Evolutionary conservation across 768 basidiomycete genomes (phyloP).

Genomic region (Tricholoma sp.): DNA sequence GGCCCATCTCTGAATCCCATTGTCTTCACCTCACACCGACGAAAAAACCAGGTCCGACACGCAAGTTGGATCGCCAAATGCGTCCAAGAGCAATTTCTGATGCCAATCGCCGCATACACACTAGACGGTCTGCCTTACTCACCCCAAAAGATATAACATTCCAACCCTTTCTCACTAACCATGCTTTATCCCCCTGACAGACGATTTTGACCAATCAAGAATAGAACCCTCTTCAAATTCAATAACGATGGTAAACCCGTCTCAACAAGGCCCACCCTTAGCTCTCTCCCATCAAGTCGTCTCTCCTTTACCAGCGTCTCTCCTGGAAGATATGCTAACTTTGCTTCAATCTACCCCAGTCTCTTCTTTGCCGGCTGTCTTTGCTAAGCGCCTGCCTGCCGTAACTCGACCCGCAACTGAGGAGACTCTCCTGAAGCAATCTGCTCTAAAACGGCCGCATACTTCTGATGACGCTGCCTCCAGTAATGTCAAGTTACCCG

Average conservation of each 20-base stretch:
- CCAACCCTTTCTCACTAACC: not conserved
- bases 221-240: not conserved
- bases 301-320: not conserved
- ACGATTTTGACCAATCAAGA: constrained; percentile 9
- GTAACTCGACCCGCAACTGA: not conserved
- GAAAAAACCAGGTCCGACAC: constrained; percentile 28
- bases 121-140: constrained; percentile 27
- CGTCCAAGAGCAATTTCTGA: constrained; percentile 25
- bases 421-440: not conserved
- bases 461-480: not conserved
- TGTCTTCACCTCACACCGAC: no score
- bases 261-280: no score
- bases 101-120: constrained; percentile 33
- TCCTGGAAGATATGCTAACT: not conserved
- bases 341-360: not conserved
- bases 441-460: not conserved
- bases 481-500: not conserved
- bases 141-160: not conserved
- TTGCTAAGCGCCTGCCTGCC: not conserved
- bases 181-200: not conserved
- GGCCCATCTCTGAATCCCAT: no score
- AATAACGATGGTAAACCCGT: no score
- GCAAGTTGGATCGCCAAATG: constrained; percentile 33
- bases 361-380: not conserved
- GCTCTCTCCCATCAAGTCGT: not conserved